phyloP scores from a whole-genome alignment of 1,284 basidiomycete genomes.

The Cryptococcus hybrid region DNA sequence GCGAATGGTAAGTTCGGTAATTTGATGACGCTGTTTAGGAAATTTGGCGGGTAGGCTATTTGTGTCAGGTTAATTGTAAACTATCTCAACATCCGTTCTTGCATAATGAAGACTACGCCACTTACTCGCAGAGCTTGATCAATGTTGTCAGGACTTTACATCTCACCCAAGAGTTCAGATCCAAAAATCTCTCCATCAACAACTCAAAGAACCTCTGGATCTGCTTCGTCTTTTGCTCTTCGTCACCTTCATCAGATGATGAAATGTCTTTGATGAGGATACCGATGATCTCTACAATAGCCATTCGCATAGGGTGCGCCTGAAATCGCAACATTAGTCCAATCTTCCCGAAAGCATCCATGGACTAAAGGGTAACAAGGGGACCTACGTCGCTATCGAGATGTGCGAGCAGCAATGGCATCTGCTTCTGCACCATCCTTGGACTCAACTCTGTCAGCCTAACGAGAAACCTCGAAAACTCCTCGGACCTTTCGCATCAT shows the following conservation, averaged over 20 bases:
- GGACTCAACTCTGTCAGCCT: slow-evolving; percentile 81
- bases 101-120: slow-evolving; percentile 7
- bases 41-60: slow-evolving; percentile 72
- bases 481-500: slow-evolving; percentile 81
- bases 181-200: slow-evolving; percentile 78
- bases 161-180: slow-evolving; percentile 87
- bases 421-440: slow-evolving; percentile 83
- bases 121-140: slow-evolving; percentile 62
- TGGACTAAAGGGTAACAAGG: too few species aligned
- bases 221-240: slow-evolving; percentile 70
- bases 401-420: slow-evolving; percentile 78
- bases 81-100: neutral
- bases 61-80: neutral
- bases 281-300: slow-evolving; percentile 82
- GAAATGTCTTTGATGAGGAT: slow-evolving; percentile 75
- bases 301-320: slow-evolving; percentile 96
- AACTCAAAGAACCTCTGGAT: slow-evolving; percentile 79
- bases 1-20: slow-evolving; percentile 71
- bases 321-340: slow-evolving; percentile 36
- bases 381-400: slow-evolving; percentile 81
- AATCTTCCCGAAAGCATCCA: neutral
- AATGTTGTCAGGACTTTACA: slow-evolving; percentile 80
- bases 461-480: slow-evolving; percentile 80
- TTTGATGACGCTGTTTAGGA: slow-evolving; percentile 76
- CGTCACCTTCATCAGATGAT: slow-evolving; percentile 57